Evolutionary conservation across 345 rosid genomes (phyloP), one percentile per base, ranked within the genome.

Genomic region (Acer negundo): DNA sequence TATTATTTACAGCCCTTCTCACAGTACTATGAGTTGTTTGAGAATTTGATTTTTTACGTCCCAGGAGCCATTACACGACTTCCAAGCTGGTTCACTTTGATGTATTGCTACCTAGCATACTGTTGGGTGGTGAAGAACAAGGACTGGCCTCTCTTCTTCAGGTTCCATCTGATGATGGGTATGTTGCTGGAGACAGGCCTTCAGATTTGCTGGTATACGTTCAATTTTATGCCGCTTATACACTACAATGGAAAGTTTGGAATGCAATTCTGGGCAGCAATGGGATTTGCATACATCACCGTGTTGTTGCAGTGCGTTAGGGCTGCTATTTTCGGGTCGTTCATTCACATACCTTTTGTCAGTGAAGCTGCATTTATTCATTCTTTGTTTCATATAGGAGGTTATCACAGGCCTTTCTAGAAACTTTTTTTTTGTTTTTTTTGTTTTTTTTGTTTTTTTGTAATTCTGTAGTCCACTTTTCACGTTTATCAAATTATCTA

Each of bases 91-190:
- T 93, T 95, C 88, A 68, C 88, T 58, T 89, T 92, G 94, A 31
- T 83, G 0, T 93, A 93, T 77, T 90, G 89, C 79, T 89, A 80
- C 80, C 23, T 86, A n/a, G 87, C 89, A 35, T 91, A 89, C 58
- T 15, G 83, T 24, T 85, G 89, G 51, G 81, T 95, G 0, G 96
- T 92, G 82, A 92, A 83, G 88, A 93, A 92, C 77, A 90, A 83
- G 76, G 81, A 88, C 0, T 82, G 83, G 82, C 96, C 98, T 79
- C 98, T 92, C 81, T 93, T 85, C 90, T 80, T 95, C 6, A 84
- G 97, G 86, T 89, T 90, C 87, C 97, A 95, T 79, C 69, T 95
- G 83, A 92, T 93, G 96, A 89, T 95, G 97, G 98, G 94, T 35
- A 82, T 95, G 90, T 80, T 95, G 69, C 56, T 95, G 51, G 98